phyloP scores from a whole-genome alignment of 345 rosid species.

The Eucalyptus marginata region DNA sequence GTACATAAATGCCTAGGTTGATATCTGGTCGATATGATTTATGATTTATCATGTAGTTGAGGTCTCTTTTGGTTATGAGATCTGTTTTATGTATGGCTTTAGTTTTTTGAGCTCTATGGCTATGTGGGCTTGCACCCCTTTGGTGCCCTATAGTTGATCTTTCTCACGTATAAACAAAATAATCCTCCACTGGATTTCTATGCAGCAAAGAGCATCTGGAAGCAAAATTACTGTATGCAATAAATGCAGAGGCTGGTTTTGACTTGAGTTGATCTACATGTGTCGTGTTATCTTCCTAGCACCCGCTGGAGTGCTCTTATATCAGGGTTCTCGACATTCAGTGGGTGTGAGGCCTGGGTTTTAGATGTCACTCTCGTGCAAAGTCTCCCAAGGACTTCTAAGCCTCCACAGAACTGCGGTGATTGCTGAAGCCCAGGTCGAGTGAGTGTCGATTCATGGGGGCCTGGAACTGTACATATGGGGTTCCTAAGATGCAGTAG shows the following conservation, averaged over 20 bases:
- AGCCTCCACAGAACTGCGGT: neutral
- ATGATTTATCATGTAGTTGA: neutral
- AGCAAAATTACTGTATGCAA: conserved; percentile 75
- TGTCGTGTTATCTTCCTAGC: conserved; percentile 14
- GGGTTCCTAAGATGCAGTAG: neutral
- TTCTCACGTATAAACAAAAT: neutral
- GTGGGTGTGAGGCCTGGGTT: neutral
- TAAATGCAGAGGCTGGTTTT: conserved; percentile 97
- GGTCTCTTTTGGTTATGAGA: neutral
- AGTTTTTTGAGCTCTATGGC: neutral
- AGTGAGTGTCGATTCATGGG: neutral
- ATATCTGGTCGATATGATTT: neutral
- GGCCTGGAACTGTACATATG: neutral
- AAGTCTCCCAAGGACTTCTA: neutral
- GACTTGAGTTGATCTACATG: conserved; percentile 63
- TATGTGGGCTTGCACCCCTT: neutral
- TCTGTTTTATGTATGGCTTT: neutral
- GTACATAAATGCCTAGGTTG: neutral
- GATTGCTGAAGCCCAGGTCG: neutral
- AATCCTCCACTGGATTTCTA: neutral
- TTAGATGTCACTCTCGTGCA: neutral
- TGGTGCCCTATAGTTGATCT: neutral
- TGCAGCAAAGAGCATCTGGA: conserved; percentile 92
- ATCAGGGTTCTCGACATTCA: neutral
- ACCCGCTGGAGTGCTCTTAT: neutral